phyloP scores from a whole-genome alignment of 345 rosid genomes.

The Acer yangbiense region DNA sequence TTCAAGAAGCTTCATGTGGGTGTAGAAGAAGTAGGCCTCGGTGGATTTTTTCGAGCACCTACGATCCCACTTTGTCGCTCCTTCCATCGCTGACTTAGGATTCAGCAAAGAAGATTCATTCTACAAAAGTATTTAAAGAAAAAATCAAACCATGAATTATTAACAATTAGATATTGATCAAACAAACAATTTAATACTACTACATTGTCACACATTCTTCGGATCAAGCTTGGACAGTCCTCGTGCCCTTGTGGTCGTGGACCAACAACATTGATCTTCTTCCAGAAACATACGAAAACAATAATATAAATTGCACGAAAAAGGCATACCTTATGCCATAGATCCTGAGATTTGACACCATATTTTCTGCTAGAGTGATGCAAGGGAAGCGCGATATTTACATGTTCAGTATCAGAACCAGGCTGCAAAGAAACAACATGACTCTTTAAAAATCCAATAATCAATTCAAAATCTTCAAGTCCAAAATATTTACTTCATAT shows the following conservation, averaged over 20 bases:
- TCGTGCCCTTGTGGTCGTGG: no score
- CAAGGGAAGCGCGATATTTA: neutral
- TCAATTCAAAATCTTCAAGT: neutral
- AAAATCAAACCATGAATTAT: neutral
- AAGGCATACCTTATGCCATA: neutral
- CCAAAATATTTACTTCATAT: neutral
- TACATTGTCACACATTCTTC: neutral
- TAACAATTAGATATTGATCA: neutral
- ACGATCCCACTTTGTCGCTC: slow-evolving; percentile 43
- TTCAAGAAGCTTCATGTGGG: slow-evolving; percentile 38
- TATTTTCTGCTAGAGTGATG: neutral
- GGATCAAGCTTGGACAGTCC: no score
- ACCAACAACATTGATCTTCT: neutral
- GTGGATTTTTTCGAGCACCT: slow-evolving; percentile 32
- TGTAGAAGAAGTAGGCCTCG: slow-evolving; percentile 24
- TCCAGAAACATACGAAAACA: neutral
- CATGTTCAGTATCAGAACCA: neutral
- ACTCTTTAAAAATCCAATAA: neutral
- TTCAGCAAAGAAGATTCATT: slow-evolving; percentile 17
- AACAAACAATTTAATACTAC: neutral
- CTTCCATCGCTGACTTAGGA: slow-evolving; percentile 35
- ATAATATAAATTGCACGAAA: no score
- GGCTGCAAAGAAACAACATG: neutral
- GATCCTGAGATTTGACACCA: neutral
- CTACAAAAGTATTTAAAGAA: slow-evolving; percentile 1